A percentile compares a stretch with the other conserved stretches of the same genome.
Conservation (phyloP, 768 basidiomycete species). For the Russula dissimulans region DNA sequence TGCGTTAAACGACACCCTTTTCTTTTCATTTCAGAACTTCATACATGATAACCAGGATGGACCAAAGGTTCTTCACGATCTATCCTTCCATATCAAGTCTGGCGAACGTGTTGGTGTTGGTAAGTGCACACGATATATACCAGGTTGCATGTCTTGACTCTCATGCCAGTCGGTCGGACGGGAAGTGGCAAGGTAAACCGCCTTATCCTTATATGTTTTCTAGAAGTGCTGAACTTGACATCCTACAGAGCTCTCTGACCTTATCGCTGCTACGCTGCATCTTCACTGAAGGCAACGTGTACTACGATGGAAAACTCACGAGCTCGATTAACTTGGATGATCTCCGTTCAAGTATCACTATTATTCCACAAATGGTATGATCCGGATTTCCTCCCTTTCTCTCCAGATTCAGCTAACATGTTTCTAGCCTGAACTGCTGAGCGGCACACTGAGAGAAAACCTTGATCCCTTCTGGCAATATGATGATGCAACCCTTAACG, state of each 20-base stretch:
- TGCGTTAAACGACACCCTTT: slow-evolving; percentile 35
- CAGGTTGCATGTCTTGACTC: not conserved
- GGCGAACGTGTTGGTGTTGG: slow-evolving; percentile 53
- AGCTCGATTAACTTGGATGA: slow-evolving; percentile 42
- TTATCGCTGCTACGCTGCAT: slow-evolving; percentile 48
- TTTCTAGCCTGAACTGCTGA: slow-evolving; percentile 39
- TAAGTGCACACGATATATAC: slow-evolving; percentile 19
- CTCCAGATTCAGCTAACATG: slow-evolving; percentile 5
- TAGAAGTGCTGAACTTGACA: not conserved
- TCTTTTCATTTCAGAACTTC: slow-evolving; percentile 29
- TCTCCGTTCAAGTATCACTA: slow-evolving; percentile 44
- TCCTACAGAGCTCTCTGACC: slow-evolving; percentile 37
- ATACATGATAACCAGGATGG: slow-evolving; percentile 31
- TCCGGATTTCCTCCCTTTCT: not conserved
- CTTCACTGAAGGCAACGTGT: slow-evolving; percentile 41
- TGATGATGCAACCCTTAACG: slow-evolving; percentile 44
- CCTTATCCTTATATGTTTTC: slow-evolving; percentile 6
- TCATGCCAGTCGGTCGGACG: slow-evolving; percentile 42
- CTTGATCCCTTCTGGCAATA: slow-evolving; percentile 52
- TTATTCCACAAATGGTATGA: slow-evolving; percentile 48
- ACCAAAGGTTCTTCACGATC: slow-evolving; percentile 45
- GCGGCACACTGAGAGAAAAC: slow-evolving; percentile 48
- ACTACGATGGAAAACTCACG: slow-evolving; percentile 41
- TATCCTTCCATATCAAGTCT: slow-evolving; percentile 42
- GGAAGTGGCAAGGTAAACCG: slow-evolving; percentile 41